Evolutionary conservation across 2,329 filamentous ascomycete genomes (phyloP).

Genomic region (Clarireedia monteithiana): DNA sequence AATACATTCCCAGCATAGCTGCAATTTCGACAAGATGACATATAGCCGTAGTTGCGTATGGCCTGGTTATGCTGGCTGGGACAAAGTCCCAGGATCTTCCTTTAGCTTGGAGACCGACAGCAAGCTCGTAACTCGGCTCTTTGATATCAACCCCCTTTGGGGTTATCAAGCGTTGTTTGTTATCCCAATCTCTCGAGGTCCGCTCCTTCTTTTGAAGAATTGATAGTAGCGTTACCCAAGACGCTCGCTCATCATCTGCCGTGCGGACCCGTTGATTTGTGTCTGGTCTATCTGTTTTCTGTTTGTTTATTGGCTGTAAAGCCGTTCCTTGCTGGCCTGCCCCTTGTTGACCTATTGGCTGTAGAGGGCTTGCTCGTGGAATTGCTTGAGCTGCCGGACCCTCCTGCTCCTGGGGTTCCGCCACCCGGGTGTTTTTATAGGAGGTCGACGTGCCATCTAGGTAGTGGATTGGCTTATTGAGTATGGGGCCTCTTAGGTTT

Average conservation of each 20-base stretch:
- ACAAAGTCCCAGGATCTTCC: constrained; percentile 34
- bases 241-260: constrained; percentile 48
- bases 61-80: constrained; percentile 29
- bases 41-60: constrained; percentile 30
- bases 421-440: constrained; percentile 19
- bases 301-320: constrained; percentile 10
- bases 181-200: constrained; percentile 39
- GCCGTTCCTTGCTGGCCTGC: neutral
- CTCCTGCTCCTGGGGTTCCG: constrained; percentile 3
- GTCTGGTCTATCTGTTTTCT: neutral
- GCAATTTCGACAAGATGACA: constrained; percentile 31
- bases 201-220: constrained; percentile 43
- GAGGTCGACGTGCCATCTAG: constrained; percentile 22
- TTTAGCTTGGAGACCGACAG: constrained; percentile 26
- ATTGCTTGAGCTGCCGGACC: neutral
- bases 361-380: too few relatives aligned
- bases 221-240: constrained; percentile 45
- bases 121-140: constrained; percentile 18
- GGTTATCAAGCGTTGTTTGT: neutral
- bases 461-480: constrained; percentile 17
- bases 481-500: constrained; percentile 25
- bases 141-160: neutral
- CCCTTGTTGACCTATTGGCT: too few relatives aligned
- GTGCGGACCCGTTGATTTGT: constrained; percentile 36
- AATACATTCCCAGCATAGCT: constrained; percentile 41